Evolutionary conservation across 345 rosid genomes (phyloP), one percentile per base, ranked within the genome.

Genomic region (Psidium guajava): DNA sequence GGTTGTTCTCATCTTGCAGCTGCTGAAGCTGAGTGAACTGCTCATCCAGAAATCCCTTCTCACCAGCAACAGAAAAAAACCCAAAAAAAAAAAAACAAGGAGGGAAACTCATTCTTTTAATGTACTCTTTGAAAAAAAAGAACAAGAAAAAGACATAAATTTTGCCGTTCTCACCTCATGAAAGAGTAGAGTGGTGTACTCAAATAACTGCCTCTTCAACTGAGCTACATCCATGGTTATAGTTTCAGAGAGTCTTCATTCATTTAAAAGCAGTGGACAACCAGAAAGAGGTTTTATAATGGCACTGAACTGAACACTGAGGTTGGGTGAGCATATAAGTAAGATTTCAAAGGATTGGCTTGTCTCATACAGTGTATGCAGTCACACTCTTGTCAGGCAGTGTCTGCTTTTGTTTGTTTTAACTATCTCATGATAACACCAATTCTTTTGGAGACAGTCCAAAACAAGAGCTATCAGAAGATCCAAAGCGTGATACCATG

Each of bases 1-100:
- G 95, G 88, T 90, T 92, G 90, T 86, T 90, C 87, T 92, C 94
- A 86, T 93, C 95, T 89, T 92, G 94, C 53, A 93, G 92, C 56
- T 90, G 91, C 83, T 88, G 92, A 73, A 93, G 93, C 55, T 92
- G 93, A 54, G 55, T 91, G 84, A 93, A 93, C 64, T 93, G 95
- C 7, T 92, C 94, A 89, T 93, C 93, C 87, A 93, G 88, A 82
- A 86, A 87, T 25, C 93, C 93, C 95, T 91, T 57, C 85, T n/a
- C 86, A 69, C 58, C 73, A 82, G 75, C 36, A 36, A 36, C 36
- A 36, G 36, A 36, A 36, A 36, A 36, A 36, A 36, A 36, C 36
- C 36, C 36, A 36, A 36, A 36, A 36, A 36, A 52, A 61, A 58
- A 83, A 25, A 21, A 25, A 55, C 22, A 25, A 82, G 44, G 22